Base-by-base conservation (phyloP, 192 early-diverging fungal species). In the Coemansia sp. region DNA sequence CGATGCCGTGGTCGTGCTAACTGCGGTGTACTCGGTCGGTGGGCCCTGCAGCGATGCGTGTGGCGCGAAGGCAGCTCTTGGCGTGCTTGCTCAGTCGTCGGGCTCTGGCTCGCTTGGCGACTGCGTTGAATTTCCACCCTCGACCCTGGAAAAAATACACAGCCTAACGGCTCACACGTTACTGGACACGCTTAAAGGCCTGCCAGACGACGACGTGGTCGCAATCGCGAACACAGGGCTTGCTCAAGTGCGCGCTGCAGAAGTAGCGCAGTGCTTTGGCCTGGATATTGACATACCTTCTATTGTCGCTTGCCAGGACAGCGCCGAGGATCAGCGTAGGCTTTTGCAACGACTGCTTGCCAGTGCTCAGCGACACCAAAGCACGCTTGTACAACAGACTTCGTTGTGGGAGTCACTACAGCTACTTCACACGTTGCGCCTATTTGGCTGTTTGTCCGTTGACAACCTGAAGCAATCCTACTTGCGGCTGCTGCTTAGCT, bases 391-490 rank as follows among this genome's bases (percentile, higher is more conserved):
- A 46, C 6, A 43, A n/a, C 43, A 53, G 26, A 22, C n/a, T 19
- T 29, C 62, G 4, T 48, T 64, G 32, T 56, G 52, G 52, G 33
- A 32, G 1, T 21, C 31, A 7, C 32, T 51, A 3, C n/a, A 25
- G 27, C 41, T 13, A 26, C 53, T 55, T 15, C 26, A 52, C 22
- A 9, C n/a, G 23, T 8, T 40, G 30, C 10, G 36, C 10, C 45
- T 63, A 13, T 56, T 63, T 22, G 26, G 42, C 38, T 14, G 25
- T 8, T 6, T 56, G 10, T 49, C 58, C 1, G 51, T 50, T 1
- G 57, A 67, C 40, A 25, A 40, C 5, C 40, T 64, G 19, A 64
- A 64, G 32, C 37, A 50, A n/a, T 39, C 59, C 37, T 60, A 58
- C 23, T 25, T 60, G 39, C 56, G 43, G 23, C 11, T 26, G 10